phyloP scores from a whole-genome alignment of 148 eudicot species.

The Amaranthus cruentus region DNA sequence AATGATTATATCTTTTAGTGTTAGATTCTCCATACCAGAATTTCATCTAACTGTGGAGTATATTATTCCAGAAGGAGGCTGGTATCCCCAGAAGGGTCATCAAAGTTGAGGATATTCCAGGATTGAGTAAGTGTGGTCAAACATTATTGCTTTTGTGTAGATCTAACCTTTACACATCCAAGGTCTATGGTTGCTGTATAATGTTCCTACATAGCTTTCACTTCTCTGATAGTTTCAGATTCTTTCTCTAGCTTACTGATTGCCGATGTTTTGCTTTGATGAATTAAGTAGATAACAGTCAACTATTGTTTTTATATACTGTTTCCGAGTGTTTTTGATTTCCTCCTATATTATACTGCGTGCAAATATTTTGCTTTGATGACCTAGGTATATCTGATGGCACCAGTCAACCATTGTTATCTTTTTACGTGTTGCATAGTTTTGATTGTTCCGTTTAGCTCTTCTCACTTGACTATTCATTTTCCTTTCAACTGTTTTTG shows the following conservation, averaged over 20 bases:
- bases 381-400: neutral
- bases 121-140: conserved; percentile 61
- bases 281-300: neutral
- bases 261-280: neutral
- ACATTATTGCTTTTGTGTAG: conserved; percentile 1
- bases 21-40: neutral
- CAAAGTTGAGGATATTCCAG: conserved; percentile 88
- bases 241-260: neutral
- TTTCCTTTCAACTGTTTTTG: neutral
- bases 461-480: neutral
- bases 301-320: neutral
- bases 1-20: neutral
- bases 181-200: neutral
- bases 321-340: no score
- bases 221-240: neutral
- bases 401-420: neutral
- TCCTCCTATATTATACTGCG: neutral
- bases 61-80: conserved; percentile 67
- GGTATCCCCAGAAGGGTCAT: conserved; percentile 61
- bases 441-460: neutral
- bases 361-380: neutral
- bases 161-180: neutral
- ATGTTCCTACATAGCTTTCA: neutral
- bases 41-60: conserved; percentile 16
- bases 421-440: neutral